Conservation (phyloP, 2,329 filamentous ascomycete genomes). For the Fusarium sp. region DNA sequence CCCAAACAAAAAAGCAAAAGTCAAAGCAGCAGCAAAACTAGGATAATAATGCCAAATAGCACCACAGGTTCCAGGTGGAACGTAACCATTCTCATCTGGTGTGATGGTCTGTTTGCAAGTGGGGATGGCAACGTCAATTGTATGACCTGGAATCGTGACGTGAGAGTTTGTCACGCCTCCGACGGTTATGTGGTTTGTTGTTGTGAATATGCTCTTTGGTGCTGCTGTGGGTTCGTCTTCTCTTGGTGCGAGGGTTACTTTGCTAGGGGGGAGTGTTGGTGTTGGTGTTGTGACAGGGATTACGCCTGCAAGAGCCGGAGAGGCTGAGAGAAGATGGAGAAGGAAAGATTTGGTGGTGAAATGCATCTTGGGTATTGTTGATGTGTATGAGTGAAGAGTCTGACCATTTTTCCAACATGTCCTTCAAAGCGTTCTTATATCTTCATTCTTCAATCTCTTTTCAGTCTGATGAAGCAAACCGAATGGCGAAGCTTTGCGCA, state of each 20-base stretch:
- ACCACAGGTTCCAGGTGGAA: slow-evolving; percentile 48
- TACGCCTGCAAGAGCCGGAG: background rate
- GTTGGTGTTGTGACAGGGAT: slow-evolving; percentile 24
- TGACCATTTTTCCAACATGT: background rate
- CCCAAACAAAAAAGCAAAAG: slow-evolving; percentile 47
- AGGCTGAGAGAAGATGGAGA: slow-evolving; percentile 28
- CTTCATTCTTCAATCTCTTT: slow-evolving; percentile 15
- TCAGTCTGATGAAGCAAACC: slow-evolving; percentile 13
- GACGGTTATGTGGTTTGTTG: slow-evolving; percentile 45
- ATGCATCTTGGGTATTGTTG: slow-evolving; percentile 21
- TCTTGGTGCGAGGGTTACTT: slow-evolving; percentile 21
- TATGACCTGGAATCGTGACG: slow-evolving; percentile 46
- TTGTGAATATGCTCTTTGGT: slow-evolving; percentile 42
- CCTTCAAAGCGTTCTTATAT: background rate
- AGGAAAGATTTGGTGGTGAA: slow-evolving; percentile 24
- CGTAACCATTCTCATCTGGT: slow-evolving; percentile 50
- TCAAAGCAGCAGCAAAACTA: slow-evolving; percentile 46
- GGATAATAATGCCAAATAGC: slow-evolving; percentile 52
- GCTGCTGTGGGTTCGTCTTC: slow-evolving; percentile 9
- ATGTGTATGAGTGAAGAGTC: background rate
- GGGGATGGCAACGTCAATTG: slow-evolving; percentile 48
- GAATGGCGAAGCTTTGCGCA: slow-evolving; percentile 21
- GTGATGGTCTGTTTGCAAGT: slow-evolving; percentile 53
- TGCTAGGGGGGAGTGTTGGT: slow-evolving; percentile 2
- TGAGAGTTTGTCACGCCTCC: slow-evolving; percentile 31